Conservation (phyloP, 1,284 basidiomycete genomes). For the Vanrija pseudolonga region DNA sequence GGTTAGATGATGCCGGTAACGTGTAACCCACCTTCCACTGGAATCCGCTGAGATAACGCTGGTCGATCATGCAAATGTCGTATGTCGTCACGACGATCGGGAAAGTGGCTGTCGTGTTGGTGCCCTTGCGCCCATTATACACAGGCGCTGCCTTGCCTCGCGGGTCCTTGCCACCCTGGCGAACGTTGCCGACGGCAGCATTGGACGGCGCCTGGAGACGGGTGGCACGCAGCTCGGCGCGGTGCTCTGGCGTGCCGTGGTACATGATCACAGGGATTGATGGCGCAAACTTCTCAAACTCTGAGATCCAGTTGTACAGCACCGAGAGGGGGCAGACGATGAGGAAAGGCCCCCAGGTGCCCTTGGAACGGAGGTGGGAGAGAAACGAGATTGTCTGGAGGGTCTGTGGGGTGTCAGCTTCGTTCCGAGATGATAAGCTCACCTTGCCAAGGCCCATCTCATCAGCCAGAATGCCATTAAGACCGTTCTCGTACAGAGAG, state of each 20-base stretch:
- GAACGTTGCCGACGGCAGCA: conserved; percentile 23
- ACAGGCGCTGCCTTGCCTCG: too few species aligned
- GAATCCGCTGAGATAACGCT: conserved; percentile 62
- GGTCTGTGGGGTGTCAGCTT: conserved; percentile 56
- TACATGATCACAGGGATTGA: conserved; percentile 69
- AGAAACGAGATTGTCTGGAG: conserved; percentile 90
- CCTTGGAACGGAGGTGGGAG: conserved; percentile 75
- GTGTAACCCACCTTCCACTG: conserved; percentile 61
- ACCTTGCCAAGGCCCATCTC: conserved; percentile 91
- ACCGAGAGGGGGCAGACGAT: conserved; percentile 90
- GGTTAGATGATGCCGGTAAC: not conserved
- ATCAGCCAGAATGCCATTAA: conserved; percentile 80
- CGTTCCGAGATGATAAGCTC: conserved; percentile 3
- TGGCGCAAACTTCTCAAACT: conserved; percentile 81
- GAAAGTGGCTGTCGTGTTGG: conserved; percentile 39
- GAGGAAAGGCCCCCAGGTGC: conserved; percentile 74
- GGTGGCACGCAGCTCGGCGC: conserved; percentile 67
- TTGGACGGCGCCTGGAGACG: conserved; percentile 32
- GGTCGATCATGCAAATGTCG: conserved; percentile 86
- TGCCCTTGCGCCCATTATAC: not conserved
- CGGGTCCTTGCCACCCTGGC: conserved; percentile 14
- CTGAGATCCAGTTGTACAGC: conserved; percentile 84
- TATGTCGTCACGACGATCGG: conserved; percentile 75
- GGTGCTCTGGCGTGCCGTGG: conserved; percentile 74
- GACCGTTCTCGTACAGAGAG: conserved; percentile 84